Evolutionary conservation across 2,329 filamentous ascomycete species (phyloP).

Genomic region (Furcasterigmium sp.): DNA sequence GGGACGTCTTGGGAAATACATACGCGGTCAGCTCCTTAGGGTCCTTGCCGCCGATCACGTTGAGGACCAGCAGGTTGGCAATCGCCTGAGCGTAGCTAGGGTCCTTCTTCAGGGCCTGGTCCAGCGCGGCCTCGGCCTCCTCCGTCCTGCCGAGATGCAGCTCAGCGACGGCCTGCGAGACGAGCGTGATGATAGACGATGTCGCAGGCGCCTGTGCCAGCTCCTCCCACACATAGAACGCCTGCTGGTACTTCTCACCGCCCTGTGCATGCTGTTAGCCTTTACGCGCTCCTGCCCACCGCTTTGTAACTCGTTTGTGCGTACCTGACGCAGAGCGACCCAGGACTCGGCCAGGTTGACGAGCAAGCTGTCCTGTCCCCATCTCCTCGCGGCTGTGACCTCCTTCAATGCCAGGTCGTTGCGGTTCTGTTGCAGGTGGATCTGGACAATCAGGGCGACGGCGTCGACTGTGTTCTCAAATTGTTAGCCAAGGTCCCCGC

Average conservation of each 20-base stretch:
- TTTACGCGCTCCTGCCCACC: not conserved
- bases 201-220: conserved; percentile 82
- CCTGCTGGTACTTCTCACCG: conserved; percentile 91
- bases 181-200: conserved; percentile 67
- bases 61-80: conserved; percentile 78
- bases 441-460: conserved; percentile 84
- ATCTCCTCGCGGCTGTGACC: conserved; percentile 77
- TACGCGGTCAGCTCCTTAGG: conserved; percentile 57
- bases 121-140: conserved; percentile 81
- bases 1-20: conserved; percentile 21
- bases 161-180: conserved; percentile 87
- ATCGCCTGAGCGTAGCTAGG: conserved; percentile 68
- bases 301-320: conserved; percentile 22
- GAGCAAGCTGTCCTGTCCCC: conserved; percentile 90
- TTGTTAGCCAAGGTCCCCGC: too few species aligned
- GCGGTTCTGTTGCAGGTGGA: conserved; percentile 87
- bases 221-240: conserved; percentile 97
- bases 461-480: conserved; percentile 61
- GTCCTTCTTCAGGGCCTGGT: conserved; percentile 73
- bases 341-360: conserved; percentile 95
- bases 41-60: conserved; percentile 71
- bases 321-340: conserved; percentile 82
- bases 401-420: conserved; percentile 88
- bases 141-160: conserved; percentile 83
- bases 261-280: conserved; percentile 50